Evolutionary conservation across 73 alveolate species (phyloP).

Genomic region (Paramecium sonneborni): DNA sequence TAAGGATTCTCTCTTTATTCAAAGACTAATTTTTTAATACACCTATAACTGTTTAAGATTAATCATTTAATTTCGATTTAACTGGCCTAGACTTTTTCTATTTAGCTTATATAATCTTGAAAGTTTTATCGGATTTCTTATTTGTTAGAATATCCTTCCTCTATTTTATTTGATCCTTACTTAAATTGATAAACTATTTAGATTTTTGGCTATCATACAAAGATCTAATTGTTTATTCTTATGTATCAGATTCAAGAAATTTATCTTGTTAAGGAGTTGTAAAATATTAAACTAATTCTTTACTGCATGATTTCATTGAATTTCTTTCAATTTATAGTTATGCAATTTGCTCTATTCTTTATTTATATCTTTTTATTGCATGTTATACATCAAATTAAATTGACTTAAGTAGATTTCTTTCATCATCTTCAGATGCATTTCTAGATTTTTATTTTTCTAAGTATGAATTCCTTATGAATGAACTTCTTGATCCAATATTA

Average conservation of each 20-base stretch:
- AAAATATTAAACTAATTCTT: not conserved
- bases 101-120: not conserved
- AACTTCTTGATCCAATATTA: not conserved
- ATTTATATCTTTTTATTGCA: not conserved
- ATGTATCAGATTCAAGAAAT: not conserved
- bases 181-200: not conserved
- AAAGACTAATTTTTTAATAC: not conserved
- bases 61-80: not conserved
- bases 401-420: not conserved
- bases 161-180: not conserved
- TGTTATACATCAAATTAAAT: not conserved
- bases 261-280: constrained; percentile 7
- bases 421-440: not conserved
- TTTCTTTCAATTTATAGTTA: constrained; percentile 3
- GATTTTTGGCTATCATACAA: not conserved
- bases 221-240: not conserved
- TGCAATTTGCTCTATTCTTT: constrained; percentile 17
- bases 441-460: not conserved
- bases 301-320: not conserved
- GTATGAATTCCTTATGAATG: not conserved
- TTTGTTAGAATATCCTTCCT: not conserved
- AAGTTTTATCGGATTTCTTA: not conserved
- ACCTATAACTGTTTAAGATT: not conserved
- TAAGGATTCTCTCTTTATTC: not conserved
- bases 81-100: not conserved